These are phyloP conservation scores for Herpetomonas samuelpessoai DNA, from an alignment of 208 protist genomes.

Conservation along the genomic window DNA sequence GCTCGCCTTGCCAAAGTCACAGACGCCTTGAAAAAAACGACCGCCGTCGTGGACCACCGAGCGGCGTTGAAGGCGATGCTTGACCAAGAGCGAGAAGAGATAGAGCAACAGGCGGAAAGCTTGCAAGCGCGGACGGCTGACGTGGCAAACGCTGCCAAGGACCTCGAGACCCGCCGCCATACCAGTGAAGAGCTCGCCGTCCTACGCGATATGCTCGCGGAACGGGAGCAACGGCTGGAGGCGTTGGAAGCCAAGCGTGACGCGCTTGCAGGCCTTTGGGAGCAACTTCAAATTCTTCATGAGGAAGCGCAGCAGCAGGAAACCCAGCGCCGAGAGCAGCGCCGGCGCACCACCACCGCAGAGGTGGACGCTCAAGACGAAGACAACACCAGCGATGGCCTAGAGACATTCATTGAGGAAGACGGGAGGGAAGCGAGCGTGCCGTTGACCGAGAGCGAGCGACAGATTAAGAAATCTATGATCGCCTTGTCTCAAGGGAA, in stretches of 20 bases:
- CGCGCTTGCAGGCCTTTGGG: slow-evolving; percentile 30
- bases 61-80: slow-evolving; percentile 15
- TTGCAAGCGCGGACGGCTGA: slow-evolving; percentile 12
- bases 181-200: slow-evolving; percentile 52
- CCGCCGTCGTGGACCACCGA: too few species aligned
- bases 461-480: too few species aligned
- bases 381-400: neutral
- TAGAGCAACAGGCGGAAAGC: slow-evolving; percentile 20
- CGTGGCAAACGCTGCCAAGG: slow-evolving; percentile 16
- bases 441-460: too few species aligned
- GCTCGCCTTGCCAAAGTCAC: too few species aligned
- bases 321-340: too few species aligned
- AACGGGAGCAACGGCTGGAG: slow-evolving; percentile 42
- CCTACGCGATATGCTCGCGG: slow-evolving; percentile 48
- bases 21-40: too few species aligned
- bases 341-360: too few species aligned
- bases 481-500: too few species aligned
- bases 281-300: slow-evolving; percentile 30
- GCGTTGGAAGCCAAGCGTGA: slow-evolving; percentile 26
- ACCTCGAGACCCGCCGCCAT: slow-evolving; percentile 33
- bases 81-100: slow-evolving; percentile 10
- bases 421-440: too few species aligned
- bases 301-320: too few species aligned
- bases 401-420: neutral
- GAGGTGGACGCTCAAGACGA: slow-evolving; percentile 8